Evolutionary conservation across 2,329 filamentous ascomycete species (phyloP).

Genomic region (Talaromyces albobiverticillius): DNA sequence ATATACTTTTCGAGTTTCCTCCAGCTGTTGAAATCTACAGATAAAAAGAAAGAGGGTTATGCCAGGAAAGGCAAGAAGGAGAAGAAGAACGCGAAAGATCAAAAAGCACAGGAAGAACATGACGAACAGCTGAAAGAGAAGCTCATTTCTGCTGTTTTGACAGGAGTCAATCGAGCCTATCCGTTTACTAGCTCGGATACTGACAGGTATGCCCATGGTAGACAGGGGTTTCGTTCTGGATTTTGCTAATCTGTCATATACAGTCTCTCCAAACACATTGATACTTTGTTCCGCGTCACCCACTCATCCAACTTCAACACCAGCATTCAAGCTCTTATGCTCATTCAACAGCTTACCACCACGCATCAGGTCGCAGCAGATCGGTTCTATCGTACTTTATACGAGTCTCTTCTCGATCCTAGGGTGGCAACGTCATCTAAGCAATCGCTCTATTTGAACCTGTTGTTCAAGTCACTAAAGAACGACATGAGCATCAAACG

Average conservation of each 20-base stretch:
- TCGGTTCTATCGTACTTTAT: conserved; percentile 90
- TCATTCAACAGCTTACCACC: conserved; percentile 87
- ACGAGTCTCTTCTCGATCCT: conserved; percentile 90
- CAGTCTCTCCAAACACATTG: conserved; percentile 80
- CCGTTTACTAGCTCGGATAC: conserved; percentile 85
- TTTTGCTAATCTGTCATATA: conserved; percentile 20
- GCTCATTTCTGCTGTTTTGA: conserved; percentile 84
- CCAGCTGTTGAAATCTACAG: conserved; percentile 64
- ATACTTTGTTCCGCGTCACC: conserved; percentile 92
- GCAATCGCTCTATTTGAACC: conserved; percentile 89
- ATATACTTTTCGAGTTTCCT: conserved; percentile 94
- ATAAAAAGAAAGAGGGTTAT: conserved; percentile 42
- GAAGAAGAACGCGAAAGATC: conserved; percentile 39
- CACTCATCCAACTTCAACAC: conserved; percentile 99
- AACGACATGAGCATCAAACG: conserved; percentile 85
- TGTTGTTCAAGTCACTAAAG: conserved; percentile 84
- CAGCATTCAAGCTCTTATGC: conserved; percentile 87
- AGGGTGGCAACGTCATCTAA: conserved; percentile 88
- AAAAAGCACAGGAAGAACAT: conserved; percentile 36
- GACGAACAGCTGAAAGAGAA: conserved; percentile 80
- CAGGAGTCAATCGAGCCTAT: conserved; percentile 92
- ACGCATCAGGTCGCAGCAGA: conserved; percentile 79
- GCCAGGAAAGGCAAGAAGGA: conserved; percentile 49
- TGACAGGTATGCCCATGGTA: conserved; percentile 55
- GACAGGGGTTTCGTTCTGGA: conserved; percentile 3